Evolutionary conservation across 2,329 filamentous ascomycete genomes (phyloP).

Genomic region (Nigrograna mackinnonii): DNA sequence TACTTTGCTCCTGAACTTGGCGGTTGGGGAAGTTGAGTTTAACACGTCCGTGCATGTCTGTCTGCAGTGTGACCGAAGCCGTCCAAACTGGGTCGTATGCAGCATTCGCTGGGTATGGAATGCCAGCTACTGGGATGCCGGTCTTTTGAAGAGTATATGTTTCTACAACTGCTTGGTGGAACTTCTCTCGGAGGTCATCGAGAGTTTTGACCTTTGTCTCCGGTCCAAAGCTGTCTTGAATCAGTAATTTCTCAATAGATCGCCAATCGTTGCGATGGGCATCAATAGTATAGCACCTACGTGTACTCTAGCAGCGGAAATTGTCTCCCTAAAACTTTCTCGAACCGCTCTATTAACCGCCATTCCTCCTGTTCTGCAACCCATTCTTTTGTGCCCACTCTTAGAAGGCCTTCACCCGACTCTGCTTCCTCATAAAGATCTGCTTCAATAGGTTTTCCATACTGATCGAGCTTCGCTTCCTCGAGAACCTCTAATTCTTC

Average conservation of each 20-base stretch:
- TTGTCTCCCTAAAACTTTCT: no score
- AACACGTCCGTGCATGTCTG: slow-evolving; percentile 19
- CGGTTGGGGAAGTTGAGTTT: slow-evolving; percentile 24
- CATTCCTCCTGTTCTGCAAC: neutral
- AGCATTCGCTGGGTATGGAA: slow-evolving; percentile 29
- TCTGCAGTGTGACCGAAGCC: slow-evolving; percentile 27
- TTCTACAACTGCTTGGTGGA: slow-evolving; percentile 62
- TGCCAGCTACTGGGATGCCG: slow-evolving; percentile 26
- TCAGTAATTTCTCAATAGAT: neutral
- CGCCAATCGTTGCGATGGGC: neutral
- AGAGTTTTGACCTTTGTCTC: slow-evolving; percentile 15
- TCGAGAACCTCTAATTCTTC: slow-evolving; percentile 37
- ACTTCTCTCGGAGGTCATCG: slow-evolving; percentile 36
- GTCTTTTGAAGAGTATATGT: slow-evolving; percentile 50
- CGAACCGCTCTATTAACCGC: slow-evolving; percentile 43
- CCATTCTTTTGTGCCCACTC: neutral
- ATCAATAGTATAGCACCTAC: slow-evolving; percentile 7
- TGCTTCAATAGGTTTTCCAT: slow-evolving; percentile 8
- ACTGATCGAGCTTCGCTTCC: slow-evolving; percentile 8
- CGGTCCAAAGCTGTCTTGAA: slow-evolving; percentile 23
- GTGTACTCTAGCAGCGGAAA: slow-evolving; percentile 30
- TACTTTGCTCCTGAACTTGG: slow-evolving; percentile 18
- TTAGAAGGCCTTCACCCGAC: slow-evolving; percentile 50
- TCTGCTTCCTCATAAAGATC: slow-evolving; percentile 48
- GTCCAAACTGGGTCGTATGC: slow-evolving; percentile 29